A percentile compares a stretch with the other conserved stretches of the same genome.
These are phyloP conservation scores for Brassica rapa DNA, from an alignment of 345 rosid species.

Conservation along the genomic window DNA sequence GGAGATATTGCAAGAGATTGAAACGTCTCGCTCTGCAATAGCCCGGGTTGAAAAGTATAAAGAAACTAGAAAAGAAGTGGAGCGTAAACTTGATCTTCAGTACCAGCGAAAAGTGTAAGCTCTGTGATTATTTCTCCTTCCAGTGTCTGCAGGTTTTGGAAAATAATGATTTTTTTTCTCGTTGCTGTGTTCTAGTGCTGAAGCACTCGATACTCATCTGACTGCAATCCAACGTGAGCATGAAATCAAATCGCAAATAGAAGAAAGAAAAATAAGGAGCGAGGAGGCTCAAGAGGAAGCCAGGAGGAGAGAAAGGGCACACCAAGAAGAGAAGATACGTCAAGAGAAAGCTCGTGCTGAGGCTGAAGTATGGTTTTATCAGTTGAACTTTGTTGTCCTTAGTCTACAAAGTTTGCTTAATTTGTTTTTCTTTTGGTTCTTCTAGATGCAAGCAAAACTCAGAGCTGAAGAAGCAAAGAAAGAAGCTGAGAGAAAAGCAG, in stretches of 20 bases:
- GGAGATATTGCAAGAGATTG: slow-evolving; percentile 51
- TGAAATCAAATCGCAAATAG: not conserved
- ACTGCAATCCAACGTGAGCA: slow-evolving; percentile 46
- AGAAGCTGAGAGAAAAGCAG: slow-evolving; percentile 75
- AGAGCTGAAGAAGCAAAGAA: slow-evolving; percentile 79
- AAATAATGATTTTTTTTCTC: slow-evolving; percentile 24
- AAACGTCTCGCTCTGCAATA: slow-evolving; percentile 55
- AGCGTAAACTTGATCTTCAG: slow-evolving; percentile 71
- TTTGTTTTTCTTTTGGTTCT: not conserved
- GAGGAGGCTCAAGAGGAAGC: slow-evolving; percentile 8
- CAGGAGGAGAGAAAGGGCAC: slow-evolving; percentile 60
- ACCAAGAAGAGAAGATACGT: slow-evolving; percentile 61
- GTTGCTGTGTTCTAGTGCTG: slow-evolving; percentile 59
- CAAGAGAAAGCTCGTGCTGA: slow-evolving; percentile 83
- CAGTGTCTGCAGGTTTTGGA: not conserved
- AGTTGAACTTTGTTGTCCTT: not conserved
- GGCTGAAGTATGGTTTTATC: slow-evolving; percentile 67
- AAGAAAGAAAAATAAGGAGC: not conserved
- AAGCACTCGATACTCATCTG: slow-evolving; percentile 86
- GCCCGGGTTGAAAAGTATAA: slow-evolving; percentile 59
- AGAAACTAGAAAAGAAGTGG: slow-evolving; percentile 68
- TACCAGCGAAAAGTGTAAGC: slow-evolving; percentile 83
- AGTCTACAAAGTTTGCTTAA: not conserved
- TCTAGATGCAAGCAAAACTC: slow-evolving; percentile 54
- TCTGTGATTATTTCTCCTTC: not conserved